Conservation (phyloP, 805 yeast genomes). For the Candida chauliodis region DNA sequence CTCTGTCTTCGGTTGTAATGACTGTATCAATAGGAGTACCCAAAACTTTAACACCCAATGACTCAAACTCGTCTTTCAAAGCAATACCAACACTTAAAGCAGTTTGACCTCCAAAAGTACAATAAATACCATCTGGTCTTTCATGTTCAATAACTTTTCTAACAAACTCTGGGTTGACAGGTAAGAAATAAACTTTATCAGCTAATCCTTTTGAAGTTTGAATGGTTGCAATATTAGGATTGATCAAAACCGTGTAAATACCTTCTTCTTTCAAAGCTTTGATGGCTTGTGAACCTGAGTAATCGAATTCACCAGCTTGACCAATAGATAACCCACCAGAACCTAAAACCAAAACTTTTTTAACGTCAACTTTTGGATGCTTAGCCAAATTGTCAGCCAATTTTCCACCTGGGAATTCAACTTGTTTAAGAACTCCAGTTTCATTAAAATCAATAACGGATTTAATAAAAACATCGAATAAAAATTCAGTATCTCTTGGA, state of each 20-base stretch:
- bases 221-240: conserved; percentile 97
- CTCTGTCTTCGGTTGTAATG: conserved; percentile 97
- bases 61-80: conserved; percentile 91
- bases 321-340: conserved; percentile 98
- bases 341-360: conserved; percentile 91
- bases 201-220: conserved; percentile 98
- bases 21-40: conserved; percentile 97
- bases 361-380: conserved; percentile 76
- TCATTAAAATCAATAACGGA: conserved; percentile 66
- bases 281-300: conserved; percentile 98
- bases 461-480: conserved; percentile 88
- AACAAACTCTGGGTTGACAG: conserved; percentile 96
- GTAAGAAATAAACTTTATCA: conserved; percentile 95
- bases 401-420: conserved; percentile 88
- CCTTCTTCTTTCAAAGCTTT: conserved; percentile 98
- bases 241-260: conserved; percentile 89
- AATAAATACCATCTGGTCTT: conserved; percentile 94
- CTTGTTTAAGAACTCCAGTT: conserved; percentile 61
- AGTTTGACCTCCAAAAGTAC: conserved; percentile 98
- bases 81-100: conserved; percentile 94
- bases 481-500: conserved; percentile 97
- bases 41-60: conserved; percentile 87
- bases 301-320: conserved; percentile 99
- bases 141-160: conserved; percentile 93
- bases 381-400: conserved; percentile 68